These are phyloP conservation scores for Alternaria solani DNA, from an alignment of 2,329 filamentous ascomycete species.

Conservation along the genomic window DNA sequence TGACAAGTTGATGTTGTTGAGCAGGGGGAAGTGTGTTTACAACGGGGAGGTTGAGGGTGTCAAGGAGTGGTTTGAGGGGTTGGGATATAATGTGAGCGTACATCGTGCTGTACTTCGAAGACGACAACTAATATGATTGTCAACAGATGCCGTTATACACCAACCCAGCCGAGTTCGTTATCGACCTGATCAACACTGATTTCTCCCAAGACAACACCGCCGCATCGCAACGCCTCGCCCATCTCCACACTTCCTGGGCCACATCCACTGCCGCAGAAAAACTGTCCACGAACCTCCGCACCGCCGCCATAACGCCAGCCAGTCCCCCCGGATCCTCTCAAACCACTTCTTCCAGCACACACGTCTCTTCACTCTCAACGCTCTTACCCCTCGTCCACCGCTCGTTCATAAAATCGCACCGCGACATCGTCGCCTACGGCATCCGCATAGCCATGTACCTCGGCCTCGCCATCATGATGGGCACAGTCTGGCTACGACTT, in stretches of 20 bases:
- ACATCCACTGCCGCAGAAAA: slow-evolving; percentile 54
- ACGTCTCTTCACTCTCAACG: slow-evolving; percentile 60
- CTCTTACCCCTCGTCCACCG: slow-evolving; percentile 75
- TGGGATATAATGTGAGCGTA: slow-evolving; percentile 57
- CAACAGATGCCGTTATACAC: slow-evolving; percentile 70
- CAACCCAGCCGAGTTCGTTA: slow-evolving; percentile 82
- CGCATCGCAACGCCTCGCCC: slow-evolving; percentile 59
- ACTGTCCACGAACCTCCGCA: slow-evolving; percentile 37
- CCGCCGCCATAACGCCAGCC: neutral
- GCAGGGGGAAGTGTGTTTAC: slow-evolving; percentile 74
- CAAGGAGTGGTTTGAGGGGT: slow-evolving; percentile 68
- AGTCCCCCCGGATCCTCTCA: neutral
- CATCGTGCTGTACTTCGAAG: neutral
- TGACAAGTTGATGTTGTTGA: slow-evolving; percentile 79
- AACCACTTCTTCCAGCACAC: neutral
- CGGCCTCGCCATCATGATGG: slow-evolving; percentile 83
- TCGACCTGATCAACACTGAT: slow-evolving; percentile 81
- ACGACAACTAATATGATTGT: neutral
- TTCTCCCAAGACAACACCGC: slow-evolving; percentile 65
- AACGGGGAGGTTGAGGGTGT: slow-evolving; percentile 70
- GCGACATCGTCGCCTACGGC: slow-evolving; percentile 84
- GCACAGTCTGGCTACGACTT: slow-evolving; percentile 83
- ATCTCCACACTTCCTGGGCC: slow-evolving; percentile 66
- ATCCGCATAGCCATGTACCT: slow-evolving; percentile 85
- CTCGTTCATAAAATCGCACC: slow-evolving; percentile 82